Conservation (phyloP, 805 yeast species). For the Saccharomycopsis synnaedendra region DNA sequence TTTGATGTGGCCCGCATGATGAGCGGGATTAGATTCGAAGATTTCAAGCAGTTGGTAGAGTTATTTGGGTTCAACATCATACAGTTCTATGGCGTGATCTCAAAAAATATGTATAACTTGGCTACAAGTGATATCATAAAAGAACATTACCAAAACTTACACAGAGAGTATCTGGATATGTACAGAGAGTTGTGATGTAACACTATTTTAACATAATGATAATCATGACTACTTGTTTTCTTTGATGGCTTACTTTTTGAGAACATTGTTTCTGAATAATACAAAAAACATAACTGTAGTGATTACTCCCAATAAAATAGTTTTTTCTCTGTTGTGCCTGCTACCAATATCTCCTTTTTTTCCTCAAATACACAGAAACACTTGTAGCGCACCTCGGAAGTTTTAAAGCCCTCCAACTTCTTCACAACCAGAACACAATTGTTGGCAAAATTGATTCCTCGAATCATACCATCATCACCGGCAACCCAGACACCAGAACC, state of each 20-base stretch:
- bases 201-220: neutral
- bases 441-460: conserved; percentile 44
- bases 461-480: conserved; percentile 56
- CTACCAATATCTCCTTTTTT: neutral
- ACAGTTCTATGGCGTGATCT: conserved; percentile 4
- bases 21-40: neutral
- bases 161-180: conserved; percentile 3
- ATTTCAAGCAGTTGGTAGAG: conserved; percentile 5
- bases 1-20: neutral
- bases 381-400: neutral
- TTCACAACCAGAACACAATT: conserved; percentile 18
- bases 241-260: neutral
- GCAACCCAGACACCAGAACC: conserved; percentile 50
- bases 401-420: neutral
- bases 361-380: neutral
- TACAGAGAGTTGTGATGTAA: conserved; percentile 1
- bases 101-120: neutral
- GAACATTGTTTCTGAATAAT: neutral
- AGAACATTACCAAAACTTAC: conserved; percentile 1
- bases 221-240: no score
- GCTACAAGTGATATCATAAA: neutral
- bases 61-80: conserved; percentile 11
- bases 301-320: neutral
- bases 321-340: neutral
- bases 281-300: neutral